These are phyloP conservation scores for Hypomyces rosellus DNA, from an alignment of 2,329 filamentous ascomycete species.

Conservation along the genomic window DNA sequence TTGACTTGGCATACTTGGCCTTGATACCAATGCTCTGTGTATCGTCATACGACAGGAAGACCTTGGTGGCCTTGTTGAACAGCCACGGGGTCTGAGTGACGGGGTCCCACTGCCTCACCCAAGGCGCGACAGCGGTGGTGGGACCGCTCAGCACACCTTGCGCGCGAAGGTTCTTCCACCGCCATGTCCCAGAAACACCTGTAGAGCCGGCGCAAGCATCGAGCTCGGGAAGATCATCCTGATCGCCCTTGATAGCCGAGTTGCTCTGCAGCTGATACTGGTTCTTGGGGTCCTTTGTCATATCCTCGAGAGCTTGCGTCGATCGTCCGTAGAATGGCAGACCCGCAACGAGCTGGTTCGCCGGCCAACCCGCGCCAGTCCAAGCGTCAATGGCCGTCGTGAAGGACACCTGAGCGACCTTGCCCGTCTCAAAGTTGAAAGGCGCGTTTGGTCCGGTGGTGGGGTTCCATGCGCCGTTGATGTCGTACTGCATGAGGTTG, in stretches of 20 bases:
- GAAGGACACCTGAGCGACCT: conserved; percentile 7
- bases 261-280: conserved; percentile 7
- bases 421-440: conserved; percentile 4
- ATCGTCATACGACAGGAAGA: conserved; percentile 15
- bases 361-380: conserved; percentile 9
- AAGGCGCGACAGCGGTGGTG: conserved; percentile 4
- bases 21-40: conserved; percentile 10
- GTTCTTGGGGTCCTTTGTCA: neutral
- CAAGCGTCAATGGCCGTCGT: conserved; percentile 6
- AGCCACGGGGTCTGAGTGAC: conserved; percentile 11
- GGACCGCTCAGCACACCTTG: conserved; percentile 3
- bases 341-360: conserved; percentile 3
- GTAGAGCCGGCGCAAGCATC: neutral
- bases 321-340: conserved; percentile 10
- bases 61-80: conserved; percentile 5
- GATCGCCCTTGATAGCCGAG: neutral
- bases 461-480: conserved; percentile 9
- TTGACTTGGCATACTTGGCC: conserved; percentile 7
- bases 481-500: conserved; percentile 11
- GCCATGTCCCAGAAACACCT: conserved; percentile 2
- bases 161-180: conserved; percentile 8
- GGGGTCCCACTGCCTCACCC: conserved; percentile 8
- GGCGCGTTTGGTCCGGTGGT: conserved; percentile 8
- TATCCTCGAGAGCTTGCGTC: conserved; percentile 2
- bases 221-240: neutral